These are phyloP conservation scores for Corinectria fuckeliana DNA, from an alignment of 2,329 filamentous ascomycete species.

Conservation along the genomic window DNA sequence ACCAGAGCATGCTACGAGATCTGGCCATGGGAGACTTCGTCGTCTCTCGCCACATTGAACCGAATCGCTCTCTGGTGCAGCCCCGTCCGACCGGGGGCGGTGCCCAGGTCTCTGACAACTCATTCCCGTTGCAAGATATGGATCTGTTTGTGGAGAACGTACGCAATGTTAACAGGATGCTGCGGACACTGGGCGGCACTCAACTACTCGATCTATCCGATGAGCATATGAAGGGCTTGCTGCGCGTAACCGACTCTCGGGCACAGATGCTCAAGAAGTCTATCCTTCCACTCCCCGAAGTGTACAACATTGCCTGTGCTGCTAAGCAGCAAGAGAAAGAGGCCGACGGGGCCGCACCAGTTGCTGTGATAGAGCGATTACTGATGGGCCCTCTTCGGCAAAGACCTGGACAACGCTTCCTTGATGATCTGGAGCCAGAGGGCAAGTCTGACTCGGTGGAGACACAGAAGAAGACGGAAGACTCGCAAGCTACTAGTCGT, in stretches of 20 bases:
- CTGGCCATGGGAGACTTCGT: slow-evolving; percentile 51
- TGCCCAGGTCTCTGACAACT: slow-evolving; percentile 24
- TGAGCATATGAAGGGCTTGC: slow-evolving; percentile 34
- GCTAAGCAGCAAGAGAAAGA: slow-evolving; percentile 37
- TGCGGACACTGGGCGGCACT: slow-evolving; percentile 45
- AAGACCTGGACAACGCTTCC: slow-evolving; percentile 39
- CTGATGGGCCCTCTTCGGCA: slow-evolving; percentile 43
- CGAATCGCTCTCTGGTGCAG: slow-evolving; percentile 34
- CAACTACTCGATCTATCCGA: slow-evolving; percentile 34
- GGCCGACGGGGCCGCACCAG: slow-evolving; percentile 27
- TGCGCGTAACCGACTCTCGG: slow-evolving; percentile 36
- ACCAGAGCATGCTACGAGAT: slow-evolving; percentile 47
- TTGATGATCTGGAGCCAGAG: slow-evolving; percentile 40
- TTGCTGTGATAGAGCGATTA: slow-evolving; percentile 41
- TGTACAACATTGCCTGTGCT: slow-evolving; percentile 48
- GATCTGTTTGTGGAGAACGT: slow-evolving; percentile 56
- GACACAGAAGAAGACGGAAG: slow-evolving; percentile 39
- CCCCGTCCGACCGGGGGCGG: slow-evolving; percentile 35
- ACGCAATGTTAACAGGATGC: slow-evolving; percentile 55
- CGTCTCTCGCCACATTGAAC: slow-evolving; percentile 44
- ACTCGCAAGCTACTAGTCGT: slow-evolving; percentile 38
- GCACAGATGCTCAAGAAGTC: slow-evolving; percentile 43
- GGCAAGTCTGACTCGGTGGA: slow-evolving; percentile 30
- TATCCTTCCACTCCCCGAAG: slow-evolving; percentile 48
- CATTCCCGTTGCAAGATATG: slow-evolving; percentile 41